Conservation (phyloP, 2,329 filamentous ascomycete species). For the Claviceps humidiphila region DNA sequence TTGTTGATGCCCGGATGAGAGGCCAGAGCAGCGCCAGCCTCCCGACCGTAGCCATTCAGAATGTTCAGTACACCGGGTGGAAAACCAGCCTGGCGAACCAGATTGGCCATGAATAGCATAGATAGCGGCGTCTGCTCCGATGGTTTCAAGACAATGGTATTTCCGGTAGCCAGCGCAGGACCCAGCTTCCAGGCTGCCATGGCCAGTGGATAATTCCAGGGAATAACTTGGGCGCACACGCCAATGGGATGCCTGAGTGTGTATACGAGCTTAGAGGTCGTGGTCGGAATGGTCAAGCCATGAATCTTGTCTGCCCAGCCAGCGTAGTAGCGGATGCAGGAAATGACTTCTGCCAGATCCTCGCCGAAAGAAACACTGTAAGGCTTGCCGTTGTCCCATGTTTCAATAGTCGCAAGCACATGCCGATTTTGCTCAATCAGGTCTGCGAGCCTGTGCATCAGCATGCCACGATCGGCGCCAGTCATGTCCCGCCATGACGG, state of each 20-base stretch:
- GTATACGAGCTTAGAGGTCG: conserved; percentile 56
- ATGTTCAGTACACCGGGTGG: conserved; percentile 68
- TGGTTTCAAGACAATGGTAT: conserved; percentile 51
- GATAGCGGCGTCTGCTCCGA: conserved; percentile 56
- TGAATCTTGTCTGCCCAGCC: conserved; percentile 70
- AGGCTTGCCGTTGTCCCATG: conserved; percentile 68
- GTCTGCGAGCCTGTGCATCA: conserved; percentile 60
- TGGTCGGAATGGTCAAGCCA: conserved; percentile 62
- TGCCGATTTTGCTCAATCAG: conserved; percentile 52
- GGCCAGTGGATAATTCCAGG: conserved; percentile 53
- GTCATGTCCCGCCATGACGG: conserved; percentile 57
- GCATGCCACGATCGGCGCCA: conserved; percentile 49
- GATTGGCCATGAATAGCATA: conserved; percentile 49
- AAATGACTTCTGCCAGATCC: conserved; percentile 39
- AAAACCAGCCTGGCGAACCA: conserved; percentile 62
- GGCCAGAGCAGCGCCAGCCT: conserved; percentile 55
- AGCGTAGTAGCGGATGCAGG: conserved; percentile 56
- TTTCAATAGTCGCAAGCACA: conserved; percentile 43
- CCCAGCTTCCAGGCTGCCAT: conserved; percentile 56
- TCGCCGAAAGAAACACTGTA: conserved; percentile 52
- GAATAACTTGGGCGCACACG: conserved; percentile 62
- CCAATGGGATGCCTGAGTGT: conserved; percentile 65
- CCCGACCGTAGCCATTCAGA: conserved; percentile 55
- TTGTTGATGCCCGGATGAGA: conserved; percentile 59
- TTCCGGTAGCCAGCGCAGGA: conserved; percentile 52